Evolutionary conservation across 1,139 yeast genomes (phyloP).

Genomic region (Kodamaea suecica): DNA sequence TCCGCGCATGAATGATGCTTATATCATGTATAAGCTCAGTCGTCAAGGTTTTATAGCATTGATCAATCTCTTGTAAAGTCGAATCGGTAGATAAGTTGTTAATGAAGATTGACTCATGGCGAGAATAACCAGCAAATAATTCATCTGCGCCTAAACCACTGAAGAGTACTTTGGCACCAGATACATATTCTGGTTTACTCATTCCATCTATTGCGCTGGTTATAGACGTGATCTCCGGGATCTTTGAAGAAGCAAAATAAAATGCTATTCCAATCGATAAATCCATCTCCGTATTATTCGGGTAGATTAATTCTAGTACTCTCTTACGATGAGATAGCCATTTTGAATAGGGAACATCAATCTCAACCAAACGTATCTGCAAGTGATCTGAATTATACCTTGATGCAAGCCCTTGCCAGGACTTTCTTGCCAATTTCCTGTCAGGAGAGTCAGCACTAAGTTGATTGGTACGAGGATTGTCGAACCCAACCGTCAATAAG

Average conservation of each 20-base stretch:
- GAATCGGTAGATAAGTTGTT: constrained; percentile 15
- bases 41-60: constrained; percentile 24
- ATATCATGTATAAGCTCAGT: constrained; percentile 68
- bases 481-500: constrained; percentile 91
- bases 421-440: constrained; percentile 62
- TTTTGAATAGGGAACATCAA: constrained; percentile 67
- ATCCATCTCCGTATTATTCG: constrained; percentile 92
- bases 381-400: constrained; percentile 31
- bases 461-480: constrained; percentile 75
- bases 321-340: constrained; percentile 50
- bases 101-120: constrained; percentile 58
- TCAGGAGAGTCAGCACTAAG: constrained; percentile 75
- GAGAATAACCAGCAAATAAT: constrained; percentile 85
- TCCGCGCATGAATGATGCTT: constrained; percentile 68
- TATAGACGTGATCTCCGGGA: constrained; percentile 8
- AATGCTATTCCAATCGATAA: constrained; percentile 91
- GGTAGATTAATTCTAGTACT: constrained; percentile 70
- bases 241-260: constrained; percentile 59
- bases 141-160: constrained; percentile 99
- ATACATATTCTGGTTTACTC: constrained; percentile 27
- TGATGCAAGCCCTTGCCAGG: constrained; percentile 51
- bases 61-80: constrained; percentile 15
- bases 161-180: constrained; percentile 66
- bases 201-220: constrained; percentile 5
- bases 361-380: constrained; percentile 54